Base-by-base conservation (phyloP, 495 filamentous ascomycete species). In the Terfezia boudieri region DNA sequence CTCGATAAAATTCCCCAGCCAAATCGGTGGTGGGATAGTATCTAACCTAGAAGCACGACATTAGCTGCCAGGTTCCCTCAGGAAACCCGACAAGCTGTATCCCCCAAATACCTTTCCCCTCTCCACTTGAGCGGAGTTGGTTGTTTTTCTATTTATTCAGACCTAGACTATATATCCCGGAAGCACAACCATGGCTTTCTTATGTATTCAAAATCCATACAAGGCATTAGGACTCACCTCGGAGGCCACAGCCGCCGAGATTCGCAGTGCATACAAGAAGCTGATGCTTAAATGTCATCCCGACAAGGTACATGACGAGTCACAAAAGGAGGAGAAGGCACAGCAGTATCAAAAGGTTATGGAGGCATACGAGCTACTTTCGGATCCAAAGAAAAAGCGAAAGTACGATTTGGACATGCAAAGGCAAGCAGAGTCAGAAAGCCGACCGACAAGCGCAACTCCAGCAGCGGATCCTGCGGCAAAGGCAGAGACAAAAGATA, bases 281-380 rank as follows among this genome's bases (percentile, higher is more conserved):
- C 81, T 94, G 23, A 88, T 86, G 53, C 76, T 96, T 55, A 86
- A 86, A 69, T 88, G 80, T 65, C 90, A 98, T 65, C 90, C 90
- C 36, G 90, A 98, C 73, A 96, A 96, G 71, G 77, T 95, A 51
- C 77, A 85, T 61, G 83, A 92, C 57, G 74, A 80, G 59, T 72
- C 80, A 32, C 69, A 74, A 53, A 80, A 80, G 55, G 71, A 69
- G 53, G 69, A 75, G 58, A 90, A 87, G 64, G 75, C 79, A 55
- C 79, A 84, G 55, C 78, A 93, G 69, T 98, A 95, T 66, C 86
- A 95, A 67, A 81, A 80, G 67, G 85, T 96, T 36, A 89, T 95
- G 67, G 76, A 87, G 58, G 86, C 90, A 50, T 98, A 92, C 66
- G 90, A 96, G 68, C 71, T 92, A 12, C 76, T 98, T 49, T 86